phyloP scores from a whole-genome alignment of 257 asterid species.

The Solanum dulcamara region DNA sequence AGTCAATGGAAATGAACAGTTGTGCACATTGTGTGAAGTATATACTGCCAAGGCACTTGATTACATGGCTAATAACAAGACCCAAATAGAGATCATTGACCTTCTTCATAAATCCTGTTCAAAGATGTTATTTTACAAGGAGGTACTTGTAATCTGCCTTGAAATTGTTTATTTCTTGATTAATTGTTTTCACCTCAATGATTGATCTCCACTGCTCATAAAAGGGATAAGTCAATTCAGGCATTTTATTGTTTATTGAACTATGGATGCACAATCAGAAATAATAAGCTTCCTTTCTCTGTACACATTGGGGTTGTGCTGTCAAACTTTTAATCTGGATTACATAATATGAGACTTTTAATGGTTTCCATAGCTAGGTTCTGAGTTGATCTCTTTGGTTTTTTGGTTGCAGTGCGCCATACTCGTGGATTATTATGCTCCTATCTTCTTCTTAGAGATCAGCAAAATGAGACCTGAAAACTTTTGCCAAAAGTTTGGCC shows the following conservation, averaged over 20 bases:
- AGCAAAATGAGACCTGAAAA: slow-evolving; percentile 37
- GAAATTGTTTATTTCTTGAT: neutral
- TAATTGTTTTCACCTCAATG: neutral
- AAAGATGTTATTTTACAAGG: slow-evolving; percentile 49
- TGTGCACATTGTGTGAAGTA: slow-evolving; percentile 65
- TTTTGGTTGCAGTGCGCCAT: slow-evolving; percentile 50
- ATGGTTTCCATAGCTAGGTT: neutral
- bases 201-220: neutral
- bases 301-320: too few relatives aligned
- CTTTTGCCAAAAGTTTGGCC: slow-evolving; percentile 55
- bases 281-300: neutral
- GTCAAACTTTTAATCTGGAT: neutral
- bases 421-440: slow-evolving; percentile 84
- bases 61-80: slow-evolving; percentile 57
- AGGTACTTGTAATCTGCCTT: slow-evolving; percentile 28
- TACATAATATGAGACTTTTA: neutral
- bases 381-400: neutral
- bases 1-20: slow-evolving; percentile 24
- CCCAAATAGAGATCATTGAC: slow-evolving; percentile 53
- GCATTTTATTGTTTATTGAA: too few relatives aligned
- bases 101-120: slow-evolving; percentile 68
- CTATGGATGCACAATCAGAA: too few relatives aligned
- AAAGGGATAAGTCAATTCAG: neutral
- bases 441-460: slow-evolving; percentile 70
- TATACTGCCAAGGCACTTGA: slow-evolving; percentile 52